phyloP scores from a whole-genome alignment of 306 rosid species.

The Spatholobus suberectus region DNA sequence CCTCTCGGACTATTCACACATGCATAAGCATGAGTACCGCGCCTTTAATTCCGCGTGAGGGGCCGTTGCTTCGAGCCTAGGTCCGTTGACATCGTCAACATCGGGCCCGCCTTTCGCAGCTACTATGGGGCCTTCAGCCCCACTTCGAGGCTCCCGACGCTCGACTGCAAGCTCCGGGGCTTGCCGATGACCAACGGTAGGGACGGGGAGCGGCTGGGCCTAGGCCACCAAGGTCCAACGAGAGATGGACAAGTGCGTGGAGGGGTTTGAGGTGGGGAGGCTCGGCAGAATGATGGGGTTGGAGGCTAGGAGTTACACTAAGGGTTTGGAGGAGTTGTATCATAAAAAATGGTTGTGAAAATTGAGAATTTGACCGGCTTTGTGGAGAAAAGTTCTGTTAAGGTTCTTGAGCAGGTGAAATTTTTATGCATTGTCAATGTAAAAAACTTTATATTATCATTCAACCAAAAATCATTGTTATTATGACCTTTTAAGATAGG shows the following conservation, averaged over 20 bases:
- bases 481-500: no score
- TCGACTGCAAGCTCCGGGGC: constrained; percentile 53
- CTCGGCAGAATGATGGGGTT: constrained; percentile 70
- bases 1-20: constrained; percentile 48
- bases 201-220: constrained; percentile 44
- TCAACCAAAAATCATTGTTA: no score
- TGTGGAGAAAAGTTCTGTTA: constrained; percentile 80
- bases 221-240: constrained; percentile 62
- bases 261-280: constrained; percentile 69
- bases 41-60: constrained; percentile 65
- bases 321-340: constrained; percentile 80
- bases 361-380: constrained; percentile 65
- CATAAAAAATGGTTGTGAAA: constrained; percentile 82
- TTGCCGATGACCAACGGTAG: constrained; percentile 64
- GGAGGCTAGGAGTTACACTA: constrained; percentile 70
- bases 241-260: constrained; percentile 64
- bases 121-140: constrained; percentile 81
- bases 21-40: constrained; percentile 92
- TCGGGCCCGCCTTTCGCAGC: constrained; percentile 91
- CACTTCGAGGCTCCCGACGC: constrained; percentile 61
- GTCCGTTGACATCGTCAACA: constrained; percentile 73
- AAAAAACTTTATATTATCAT: no score
- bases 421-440: no score
- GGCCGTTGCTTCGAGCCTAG: constrained; percentile 54
- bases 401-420: constrained; percentile 82